Percentiles rank a stretch among this genome's conserved stretches.
Evolutionary conservation across 192 early-diverging fungal species (phyloP).

Genomic region (Coemansia sp.): DNA sequence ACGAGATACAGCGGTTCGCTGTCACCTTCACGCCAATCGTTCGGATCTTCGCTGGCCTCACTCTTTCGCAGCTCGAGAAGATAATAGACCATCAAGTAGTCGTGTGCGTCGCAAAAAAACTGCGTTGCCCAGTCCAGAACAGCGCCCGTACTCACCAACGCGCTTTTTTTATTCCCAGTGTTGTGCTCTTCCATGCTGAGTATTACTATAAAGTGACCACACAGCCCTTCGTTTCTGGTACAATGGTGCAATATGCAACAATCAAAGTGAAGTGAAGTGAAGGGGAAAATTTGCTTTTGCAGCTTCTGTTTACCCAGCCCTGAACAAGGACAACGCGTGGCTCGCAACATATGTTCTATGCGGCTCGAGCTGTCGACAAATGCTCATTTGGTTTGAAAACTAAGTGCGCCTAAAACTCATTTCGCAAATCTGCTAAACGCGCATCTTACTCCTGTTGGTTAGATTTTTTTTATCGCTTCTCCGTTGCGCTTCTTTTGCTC

Average conservation of each 20-base stretch:
- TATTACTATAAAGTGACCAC: neutral
- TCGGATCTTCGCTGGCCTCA: neutral
- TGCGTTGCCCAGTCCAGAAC: slow-evolving; percentile 45
- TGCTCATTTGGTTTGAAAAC: neutral
- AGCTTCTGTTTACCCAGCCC: neutral
- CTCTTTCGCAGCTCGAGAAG: slow-evolving; percentile 20
- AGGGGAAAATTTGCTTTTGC: neutral
- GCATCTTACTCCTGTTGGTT: neutral
- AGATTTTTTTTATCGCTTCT: slow-evolving; percentile 1
- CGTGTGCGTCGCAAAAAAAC: slow-evolving; percentile 35
- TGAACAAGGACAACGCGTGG: neutral
- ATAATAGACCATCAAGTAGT: slow-evolving; percentile 26
- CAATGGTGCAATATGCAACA: neutral
- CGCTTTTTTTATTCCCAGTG: neutral
- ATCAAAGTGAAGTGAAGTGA: neutral
- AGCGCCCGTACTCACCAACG: slow-evolving; percentile 1
- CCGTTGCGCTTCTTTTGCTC: neutral
- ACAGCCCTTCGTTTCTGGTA: no score
- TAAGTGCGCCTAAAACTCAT: neutral
- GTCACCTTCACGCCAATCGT: neutral
- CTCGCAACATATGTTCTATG: neutral
- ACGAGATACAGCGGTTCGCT: slow-evolving; percentile 15
- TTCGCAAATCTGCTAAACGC: neutral
- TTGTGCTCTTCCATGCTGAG: neutral
- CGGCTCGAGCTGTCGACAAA: neutral